Base-by-base conservation (phyloP, 352 stramenopile species). In the Thalassiosira ordinaria region DNA sequence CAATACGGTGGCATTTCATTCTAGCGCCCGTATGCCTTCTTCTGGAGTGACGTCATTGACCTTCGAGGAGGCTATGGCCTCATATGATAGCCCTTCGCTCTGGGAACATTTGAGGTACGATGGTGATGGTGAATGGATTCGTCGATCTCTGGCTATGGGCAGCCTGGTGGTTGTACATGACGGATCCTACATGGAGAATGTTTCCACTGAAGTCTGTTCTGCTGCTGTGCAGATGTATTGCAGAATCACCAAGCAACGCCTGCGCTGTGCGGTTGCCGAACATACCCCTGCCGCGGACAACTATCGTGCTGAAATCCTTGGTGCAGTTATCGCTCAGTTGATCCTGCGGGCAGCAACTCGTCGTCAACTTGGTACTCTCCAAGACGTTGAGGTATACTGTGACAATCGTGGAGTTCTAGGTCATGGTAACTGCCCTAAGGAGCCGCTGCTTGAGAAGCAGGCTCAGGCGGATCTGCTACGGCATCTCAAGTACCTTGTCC, bases 61-160 rank as follows among this genome's bases (percentile, higher is more conserved):
- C n/a, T n/a, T n/a, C n/a, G n/a, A n/a, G n/a, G n/a, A n/a, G n/a
- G n/a, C n/a, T n/a, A n/a, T n/a, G n/a, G n/a, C n/a, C n/a, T n/a
- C n/a, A n/a, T n/a, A n/a, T n/a, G n/a, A n/a, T n/a, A n/a, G n/a
- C n/a, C n/a, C n/a, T n/a, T n/a, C n/a, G n/a, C 33, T 74, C 0
- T 74, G 65, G 52, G 9, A 41, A 9, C 18, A 11, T 33, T 57
- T 74, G 16, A 1, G 56, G 1, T 56, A 4, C 11, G 65, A 74
- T 59, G 65, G 52, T n/a, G 65, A 74, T 59, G 65, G 65, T 14
- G 44, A 60, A 26, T 74, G 65, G 65, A 74, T 74, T 26, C 33
- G 66, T 29, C 13, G 22, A 9, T 1, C 44, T 20, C 29, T 74
- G 1, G 3, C 29, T 29, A 5, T 13, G 8, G 37, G 29, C 16